Base-by-base conservation (phyloP, 2,329 filamentous ascomycete genomes). In the Sclerotiophoma versabilis region DNA sequence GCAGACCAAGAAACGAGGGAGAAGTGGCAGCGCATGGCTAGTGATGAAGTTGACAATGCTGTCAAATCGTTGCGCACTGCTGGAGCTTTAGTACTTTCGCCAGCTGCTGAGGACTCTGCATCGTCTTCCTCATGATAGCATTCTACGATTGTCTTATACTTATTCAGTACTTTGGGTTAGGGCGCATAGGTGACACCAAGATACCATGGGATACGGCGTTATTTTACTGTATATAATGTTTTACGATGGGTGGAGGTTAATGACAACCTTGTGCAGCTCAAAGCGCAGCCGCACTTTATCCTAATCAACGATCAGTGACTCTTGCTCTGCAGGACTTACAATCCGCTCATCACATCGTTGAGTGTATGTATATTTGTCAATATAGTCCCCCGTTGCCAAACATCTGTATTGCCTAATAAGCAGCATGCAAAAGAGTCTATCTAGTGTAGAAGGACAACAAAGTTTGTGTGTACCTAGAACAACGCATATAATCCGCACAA, bases 41-140 rank as follows among this genome's bases (percentile, higher is more conserved):
- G 81, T 15, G 84, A 87, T 37, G 92, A 96, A 76, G 93, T 97
- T 4, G 85, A 87, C 55, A 86, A 83, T 64, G 92, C 92, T 14
- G 81, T 96, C 14, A 70, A 72, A 43, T 63, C 64, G 6, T 58
- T 78, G 23, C 57, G 58, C 9, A 49, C 54, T 15, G 55, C 50
- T 27, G 47, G 53, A 8, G 51, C 56, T 5, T 48, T 53, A 17
- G 59, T 53, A 11, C 29, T 63, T 2, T 70, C 68, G 17, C 63
- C 66, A 23, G 58, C 61, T 15, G 59, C 61, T n/a, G 68, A 71
- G 1, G 69, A 70, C 36, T 69, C 65, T 37, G 59, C 63, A n/a
- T 65, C 65, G 3, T 65, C 66, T 20, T 72, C 68, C 32, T 66
- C 69, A 12, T 71, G 48, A 52, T 12, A 6, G 4, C 8, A 22